Evolutionary conservation across 148 eudicot species (phyloP), one percentile per base, ranked within the genome.

Genomic region (Rhododendron ovatum): DNA sequence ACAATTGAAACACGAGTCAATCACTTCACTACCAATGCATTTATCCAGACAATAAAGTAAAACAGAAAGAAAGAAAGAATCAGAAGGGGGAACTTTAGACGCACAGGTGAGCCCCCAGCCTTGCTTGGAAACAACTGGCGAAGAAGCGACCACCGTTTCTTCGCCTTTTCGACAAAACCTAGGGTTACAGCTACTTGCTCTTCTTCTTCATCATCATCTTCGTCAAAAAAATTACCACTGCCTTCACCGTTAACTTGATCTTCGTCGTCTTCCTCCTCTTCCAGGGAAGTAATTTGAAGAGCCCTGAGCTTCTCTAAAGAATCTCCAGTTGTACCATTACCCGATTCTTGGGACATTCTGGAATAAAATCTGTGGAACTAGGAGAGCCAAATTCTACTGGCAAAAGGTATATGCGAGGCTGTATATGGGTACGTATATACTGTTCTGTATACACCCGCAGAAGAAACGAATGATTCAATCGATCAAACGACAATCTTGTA

Each of bases 51-150:
- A 9, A 81, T 14, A 28, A 61, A 59, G 18, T 14, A 61, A 41
- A 24, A 35, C 83, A 81, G 71, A 81, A 47, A 82, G 50, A 82
- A 28, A 22, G 50, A 63, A 82, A 61, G 75, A 14, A 22, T 57
- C 71, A 57, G 41, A 26, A 75, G 18, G 39, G 81, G 82, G 26
- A 18, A 78, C 37, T 75, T 37, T 14, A 84, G 61, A 87, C 94
- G 43, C 91, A 95, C 99, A 81, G 99, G 99, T 80, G 89, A 84
- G 65, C 98, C 95, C 28, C 99, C 99, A 74, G 99, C 98, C 88
- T 93, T 95, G 95, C 98, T 92, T 2, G 99, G 98, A 84, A 96
- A 96, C 35, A 87, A 76, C 37, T 95, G 94, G 48, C 94, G 98
- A 53, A 88, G 91, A 71, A 95, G 91, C 2, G 90, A 88, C 91